A percentile compares a stretch with the other conserved stretches of the same genome.
Conservation (phyloP, 169 alveolate genomes). For the Plasmodium vivax region DNA sequence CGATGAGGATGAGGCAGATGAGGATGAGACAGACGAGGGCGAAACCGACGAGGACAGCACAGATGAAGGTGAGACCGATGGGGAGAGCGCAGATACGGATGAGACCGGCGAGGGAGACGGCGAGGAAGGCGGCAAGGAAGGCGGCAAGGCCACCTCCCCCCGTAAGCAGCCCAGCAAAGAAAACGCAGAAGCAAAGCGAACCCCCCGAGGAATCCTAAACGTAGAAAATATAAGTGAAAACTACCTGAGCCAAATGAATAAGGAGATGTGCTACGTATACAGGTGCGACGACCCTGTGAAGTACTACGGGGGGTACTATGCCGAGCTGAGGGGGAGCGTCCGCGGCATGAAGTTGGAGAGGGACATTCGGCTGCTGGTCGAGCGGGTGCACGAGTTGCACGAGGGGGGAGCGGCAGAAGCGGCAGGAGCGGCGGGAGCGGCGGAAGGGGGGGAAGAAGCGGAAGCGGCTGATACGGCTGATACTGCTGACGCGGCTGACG, state of each 20-base stretch:
- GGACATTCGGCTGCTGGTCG: background rate
- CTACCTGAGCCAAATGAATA: constrained; percentile 15
- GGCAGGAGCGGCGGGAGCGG: too few relatives aligned
- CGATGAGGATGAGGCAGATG: background rate
- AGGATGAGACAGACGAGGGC: background rate
- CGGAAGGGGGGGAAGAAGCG: too few relatives aligned
- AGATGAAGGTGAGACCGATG: background rate
- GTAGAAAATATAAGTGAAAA: constrained; percentile 18
- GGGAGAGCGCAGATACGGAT: background rate
- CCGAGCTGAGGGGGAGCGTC: background rate
- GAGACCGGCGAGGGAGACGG: background rate
- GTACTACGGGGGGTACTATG: constrained; percentile 25
- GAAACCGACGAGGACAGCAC: background rate
- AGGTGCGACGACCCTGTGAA: constrained; percentile 27
- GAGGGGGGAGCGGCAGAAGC: background rate
- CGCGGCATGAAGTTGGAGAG: constrained; percentile 3
- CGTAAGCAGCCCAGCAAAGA: background rate
- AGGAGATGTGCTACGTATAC: constrained; percentile 44
- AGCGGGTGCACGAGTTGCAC: background rate
- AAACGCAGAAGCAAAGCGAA: background rate
- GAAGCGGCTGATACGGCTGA: too few relatives aligned
- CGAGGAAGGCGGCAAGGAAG: constrained; percentile 4
- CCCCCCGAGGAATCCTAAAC: background rate
- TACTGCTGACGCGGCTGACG: too few relatives aligned
- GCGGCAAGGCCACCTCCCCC: background rate